A percentile compares a stretch with the other conserved stretches of the same genome.
These are phyloP conservation scores for Chaetoceros tenuissimus DNA, from an alignment of 108 stramenopile genomes.

Conservation along the genomic window DNA sequence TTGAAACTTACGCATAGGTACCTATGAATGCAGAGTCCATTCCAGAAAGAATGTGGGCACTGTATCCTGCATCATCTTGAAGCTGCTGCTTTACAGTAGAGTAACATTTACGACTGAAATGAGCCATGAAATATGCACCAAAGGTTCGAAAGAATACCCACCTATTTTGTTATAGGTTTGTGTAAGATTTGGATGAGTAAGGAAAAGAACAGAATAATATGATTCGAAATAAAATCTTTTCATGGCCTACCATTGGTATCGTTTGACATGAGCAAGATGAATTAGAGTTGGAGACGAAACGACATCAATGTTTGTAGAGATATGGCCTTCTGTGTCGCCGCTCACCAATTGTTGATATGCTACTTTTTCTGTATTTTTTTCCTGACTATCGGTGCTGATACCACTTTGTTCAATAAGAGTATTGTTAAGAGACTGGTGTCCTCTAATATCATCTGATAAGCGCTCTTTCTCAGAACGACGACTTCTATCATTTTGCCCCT, in stretches of 20 bases:
- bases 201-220: constrained; percentile 3
- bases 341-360: no score
- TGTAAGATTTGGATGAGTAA: neutral
- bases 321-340: no score
- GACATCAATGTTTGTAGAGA: no score
- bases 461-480: no score
- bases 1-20: constrained; percentile 90
- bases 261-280: constrained; percentile 66
- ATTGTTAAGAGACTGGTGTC: no score
- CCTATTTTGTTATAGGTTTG: constrained; percentile 17
- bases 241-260: constrained; percentile 82
- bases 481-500: no score
- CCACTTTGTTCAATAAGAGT: no score
- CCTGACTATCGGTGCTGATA: no score
- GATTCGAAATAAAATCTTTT: no score
- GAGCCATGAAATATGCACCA: constrained; percentile 92
- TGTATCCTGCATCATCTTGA: constrained; percentile 61
- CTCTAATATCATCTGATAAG: no score
- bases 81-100: constrained; percentile 92
- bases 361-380: no score
- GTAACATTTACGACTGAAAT: constrained; percentile 93
- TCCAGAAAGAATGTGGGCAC: constrained; percentile 57
- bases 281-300: no score
- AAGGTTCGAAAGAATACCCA: constrained; percentile 92
- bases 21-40: constrained; percentile 97